phyloP scores from a whole-genome alignment of 495 filamentous ascomycete species.

The Cercophora sp. region DNA sequence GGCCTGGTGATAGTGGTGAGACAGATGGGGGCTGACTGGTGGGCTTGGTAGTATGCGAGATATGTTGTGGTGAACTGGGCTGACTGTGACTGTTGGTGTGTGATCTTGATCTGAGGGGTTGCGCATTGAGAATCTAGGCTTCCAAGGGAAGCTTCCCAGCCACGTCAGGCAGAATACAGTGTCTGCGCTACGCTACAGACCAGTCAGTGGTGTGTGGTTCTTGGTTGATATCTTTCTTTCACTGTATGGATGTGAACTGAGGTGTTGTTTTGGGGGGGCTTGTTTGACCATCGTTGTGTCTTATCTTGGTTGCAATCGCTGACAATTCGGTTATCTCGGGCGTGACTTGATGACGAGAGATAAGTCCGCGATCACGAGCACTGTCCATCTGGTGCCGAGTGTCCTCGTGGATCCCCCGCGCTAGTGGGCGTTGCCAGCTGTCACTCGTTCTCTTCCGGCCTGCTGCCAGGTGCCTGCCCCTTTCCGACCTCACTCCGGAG shows the following conservation, averaged over 20 bases:
- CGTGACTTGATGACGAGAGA: conserved; percentile 30
- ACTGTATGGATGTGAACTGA: neutral
- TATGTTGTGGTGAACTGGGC: too few species aligned
- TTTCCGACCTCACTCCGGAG: conserved; percentile 9
- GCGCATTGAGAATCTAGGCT: neutral
- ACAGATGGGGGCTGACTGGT: too few species aligned
- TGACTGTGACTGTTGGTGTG: too few species aligned
- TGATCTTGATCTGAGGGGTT: too few species aligned
- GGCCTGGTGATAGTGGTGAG: too few species aligned
- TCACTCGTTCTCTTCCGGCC: neutral
- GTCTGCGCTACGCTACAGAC: too few species aligned
- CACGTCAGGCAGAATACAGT: neutral
- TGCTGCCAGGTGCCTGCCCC: neutral
- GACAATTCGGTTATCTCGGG: neutral
- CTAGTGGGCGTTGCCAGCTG: conserved; percentile 14
- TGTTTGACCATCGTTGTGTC: neutral
- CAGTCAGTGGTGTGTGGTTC: too few species aligned
- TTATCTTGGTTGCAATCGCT: too few species aligned
- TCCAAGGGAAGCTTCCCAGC: neutral
- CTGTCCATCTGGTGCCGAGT: neutral
- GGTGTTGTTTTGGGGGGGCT: neutral
- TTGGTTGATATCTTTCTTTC: too few species aligned
- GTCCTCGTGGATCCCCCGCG: too few species aligned
- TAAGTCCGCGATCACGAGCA: conserved; percentile 26
- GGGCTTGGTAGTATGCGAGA: too few species aligned